Evolutionary conservation across 805 yeast species (phyloP), one percentile per base, ranked within the genome.

Genomic region (Ogataea minuta): DNA sequence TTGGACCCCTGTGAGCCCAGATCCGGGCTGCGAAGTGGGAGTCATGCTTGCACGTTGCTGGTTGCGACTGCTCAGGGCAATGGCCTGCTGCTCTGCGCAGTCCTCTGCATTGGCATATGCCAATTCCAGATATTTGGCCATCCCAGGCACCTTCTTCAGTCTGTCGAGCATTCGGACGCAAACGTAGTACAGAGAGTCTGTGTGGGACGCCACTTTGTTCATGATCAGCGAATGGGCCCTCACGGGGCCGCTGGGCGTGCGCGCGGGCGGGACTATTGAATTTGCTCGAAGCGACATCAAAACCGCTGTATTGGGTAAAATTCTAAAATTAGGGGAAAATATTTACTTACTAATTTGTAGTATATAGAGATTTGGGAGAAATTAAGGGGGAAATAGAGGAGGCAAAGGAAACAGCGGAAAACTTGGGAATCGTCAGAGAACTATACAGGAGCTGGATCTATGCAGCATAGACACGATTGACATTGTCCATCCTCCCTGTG

Each of bases 71-170:
- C 54, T 48, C n/a, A 53, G 39, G 4, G 56, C 52, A 7, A 49
- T 43, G 1, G 89, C 85, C 62, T 84, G 93, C 50, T 81, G 82
- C 55, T 84, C 91, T 31, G 85, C 76, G 34, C 78, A 65, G 23
- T 73, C 76, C 54, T 84, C 90, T 6, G 89, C 84, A 10, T 79
- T 69, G 9, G 74, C 67, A 57, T 73, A 74, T 2, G 91, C 90
- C 25, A 77, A 64, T 38, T 74, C 72, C 43, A 85, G 56, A 58
- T 78, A 84, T 27, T 89, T 83, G 25, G 72, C 74, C 72, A 88
- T 71, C 13, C 82, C 89, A 0, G 84, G 78, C 15, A 84, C 72
- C 28, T 67, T 63, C 37, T 74, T 76, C 24, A 88, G 61, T 43
- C 82, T 63, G 41, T 64, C 68, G 53, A 77, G 72, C 39, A 86